These are phyloP conservation scores for Omphalotus olearius DNA, from an alignment of 1,284 basidiomycete species.

Conservation along the genomic window DNA sequence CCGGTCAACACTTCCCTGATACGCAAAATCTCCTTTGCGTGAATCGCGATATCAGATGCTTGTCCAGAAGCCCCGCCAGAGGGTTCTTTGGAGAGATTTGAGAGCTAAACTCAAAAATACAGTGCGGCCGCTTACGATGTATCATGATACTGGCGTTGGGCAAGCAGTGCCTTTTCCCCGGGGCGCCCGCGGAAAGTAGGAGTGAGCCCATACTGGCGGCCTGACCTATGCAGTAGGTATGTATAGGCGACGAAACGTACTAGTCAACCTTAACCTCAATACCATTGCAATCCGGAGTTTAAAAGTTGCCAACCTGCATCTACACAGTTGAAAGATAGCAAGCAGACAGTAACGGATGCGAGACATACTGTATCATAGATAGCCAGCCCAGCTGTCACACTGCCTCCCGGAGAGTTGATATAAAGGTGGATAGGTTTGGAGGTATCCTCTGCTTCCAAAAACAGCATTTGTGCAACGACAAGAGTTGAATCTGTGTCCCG, in stretches of 20 bases:
- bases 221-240: constrained; percentile 91
- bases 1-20: constrained; percentile 77
- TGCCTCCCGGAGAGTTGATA: constrained; percentile 93
- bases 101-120: constrained; percentile 13
- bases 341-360: not conserved
- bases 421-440: constrained; percentile 90
- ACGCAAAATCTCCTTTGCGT: constrained; percentile 89
- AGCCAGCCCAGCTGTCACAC: constrained; percentile 88
- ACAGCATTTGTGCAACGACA: constrained; percentile 85
- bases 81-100: constrained; percentile 59
- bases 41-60: constrained; percentile 91
- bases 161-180: constrained; percentile 84
- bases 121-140: constrained; percentile 62
- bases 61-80: constrained; percentile 92
- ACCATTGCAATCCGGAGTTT: constrained; percentile 7
- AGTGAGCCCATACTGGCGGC: constrained; percentile 94
- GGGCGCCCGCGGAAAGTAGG: constrained; percentile 82
- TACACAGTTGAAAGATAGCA: constrained; percentile 25
- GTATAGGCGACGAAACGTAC: constrained; percentile 90
- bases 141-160: constrained; percentile 96
- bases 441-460: constrained; percentile 91
- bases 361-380: constrained; percentile 86
- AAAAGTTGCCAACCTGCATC: constrained; percentile 64
- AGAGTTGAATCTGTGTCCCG: constrained; percentile 81
- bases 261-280: constrained; percentile 28